A percentile compares a stretch with the other conserved stretches of the same genome.
Conservation (phyloP, 108 stramenopile species). For the Nitzschia palea region DNA sequence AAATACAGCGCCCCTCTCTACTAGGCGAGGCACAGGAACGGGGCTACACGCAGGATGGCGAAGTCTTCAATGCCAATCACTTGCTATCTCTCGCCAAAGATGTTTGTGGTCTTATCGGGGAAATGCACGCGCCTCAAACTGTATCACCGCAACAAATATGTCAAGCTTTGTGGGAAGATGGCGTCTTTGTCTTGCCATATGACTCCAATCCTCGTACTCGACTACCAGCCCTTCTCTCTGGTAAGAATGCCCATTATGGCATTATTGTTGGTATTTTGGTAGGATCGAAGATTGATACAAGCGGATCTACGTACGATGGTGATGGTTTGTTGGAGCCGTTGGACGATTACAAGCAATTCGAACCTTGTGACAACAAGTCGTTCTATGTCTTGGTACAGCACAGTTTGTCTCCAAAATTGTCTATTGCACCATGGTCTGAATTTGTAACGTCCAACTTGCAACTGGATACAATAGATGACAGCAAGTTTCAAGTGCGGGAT, state of each 20-base stretch:
- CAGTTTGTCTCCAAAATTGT: conserved; percentile 25
- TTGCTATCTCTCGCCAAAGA: conserved; percentile 15
- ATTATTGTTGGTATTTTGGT: conserved; percentile 36
- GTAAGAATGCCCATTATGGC: conserved; percentile 37
- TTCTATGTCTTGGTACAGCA: conserved; percentile 28
- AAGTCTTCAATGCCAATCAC: conserved; percentile 37
- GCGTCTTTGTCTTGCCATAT: conserved; percentile 36
- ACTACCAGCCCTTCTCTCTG: conserved; percentile 15
- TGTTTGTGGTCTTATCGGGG: conserved; percentile 25
- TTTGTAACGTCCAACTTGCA: conserved; percentile 29
- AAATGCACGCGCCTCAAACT: neutral
- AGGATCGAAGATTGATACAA: too few species aligned
- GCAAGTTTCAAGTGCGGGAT: conserved; percentile 9
- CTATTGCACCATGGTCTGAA: conserved; percentile 24
- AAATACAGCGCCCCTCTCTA: conserved; percentile 20
- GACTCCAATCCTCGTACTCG: conserved; percentile 35
- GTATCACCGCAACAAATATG: neutral
- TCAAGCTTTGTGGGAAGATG: conserved; percentile 1
- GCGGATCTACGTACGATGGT: too few species aligned
- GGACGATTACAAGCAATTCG: neutral
- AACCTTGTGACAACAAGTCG: neutral
- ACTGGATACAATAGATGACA: conserved; percentile 21
- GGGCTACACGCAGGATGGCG: conserved; percentile 40
- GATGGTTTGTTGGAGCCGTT: too few species aligned
- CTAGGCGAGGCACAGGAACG: conserved; percentile 30